These are phyloP conservation scores for Lactarius indigo DNA, from an alignment of 768 basidiomycete species.

Conservation along the genomic window DNA sequence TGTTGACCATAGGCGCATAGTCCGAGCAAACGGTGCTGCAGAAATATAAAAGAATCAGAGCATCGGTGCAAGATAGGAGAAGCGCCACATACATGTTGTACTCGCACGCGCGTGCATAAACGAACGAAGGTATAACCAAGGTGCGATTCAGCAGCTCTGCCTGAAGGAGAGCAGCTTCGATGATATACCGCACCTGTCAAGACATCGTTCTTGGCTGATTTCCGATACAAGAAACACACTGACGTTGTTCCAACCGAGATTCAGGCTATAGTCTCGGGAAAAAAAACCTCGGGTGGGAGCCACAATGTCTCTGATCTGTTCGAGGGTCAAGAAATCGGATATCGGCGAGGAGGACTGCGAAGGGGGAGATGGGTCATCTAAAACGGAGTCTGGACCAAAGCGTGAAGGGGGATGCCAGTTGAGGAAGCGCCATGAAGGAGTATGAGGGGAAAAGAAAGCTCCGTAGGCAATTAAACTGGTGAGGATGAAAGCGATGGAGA, in stretches of 20 bases:
- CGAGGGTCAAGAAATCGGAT: conserved; percentile 29
- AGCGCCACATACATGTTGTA: conserved; percentile 35
- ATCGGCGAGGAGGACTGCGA: background rate
- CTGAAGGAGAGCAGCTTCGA: conserved; percentile 45
- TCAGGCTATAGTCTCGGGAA: conserved; percentile 41
- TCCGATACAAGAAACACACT: conserved; percentile 25
- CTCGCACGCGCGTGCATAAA: conserved; percentile 46
- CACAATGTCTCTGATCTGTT: conserved; percentile 35
- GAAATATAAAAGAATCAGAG: background rate
- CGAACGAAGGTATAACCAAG: conserved; percentile 42
- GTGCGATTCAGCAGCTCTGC: conserved; percentile 42
- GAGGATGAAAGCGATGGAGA: conserved; percentile 13
- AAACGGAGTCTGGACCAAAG: background rate
- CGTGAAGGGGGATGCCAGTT: no score
- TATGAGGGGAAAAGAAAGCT: background rate
- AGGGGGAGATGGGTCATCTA: background rate
- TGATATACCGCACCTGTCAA: conserved; percentile 44
- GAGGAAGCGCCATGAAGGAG: background rate
- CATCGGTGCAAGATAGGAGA: conserved; percentile 8
- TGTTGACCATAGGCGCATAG: conserved; percentile 42
- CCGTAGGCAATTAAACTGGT: conserved; percentile 9
- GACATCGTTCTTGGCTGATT: conserved; percentile 3
- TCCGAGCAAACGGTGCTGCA: conserved; percentile 37
- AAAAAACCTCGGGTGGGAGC: conserved; percentile 40
- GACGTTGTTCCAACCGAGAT: conserved; percentile 49